Percentiles rank a stretch among this genome's conserved stretches.
Conservation (phyloP, 2,329 filamentous ascomycete genomes). For the Bipolaris sorokiniana region DNA sequence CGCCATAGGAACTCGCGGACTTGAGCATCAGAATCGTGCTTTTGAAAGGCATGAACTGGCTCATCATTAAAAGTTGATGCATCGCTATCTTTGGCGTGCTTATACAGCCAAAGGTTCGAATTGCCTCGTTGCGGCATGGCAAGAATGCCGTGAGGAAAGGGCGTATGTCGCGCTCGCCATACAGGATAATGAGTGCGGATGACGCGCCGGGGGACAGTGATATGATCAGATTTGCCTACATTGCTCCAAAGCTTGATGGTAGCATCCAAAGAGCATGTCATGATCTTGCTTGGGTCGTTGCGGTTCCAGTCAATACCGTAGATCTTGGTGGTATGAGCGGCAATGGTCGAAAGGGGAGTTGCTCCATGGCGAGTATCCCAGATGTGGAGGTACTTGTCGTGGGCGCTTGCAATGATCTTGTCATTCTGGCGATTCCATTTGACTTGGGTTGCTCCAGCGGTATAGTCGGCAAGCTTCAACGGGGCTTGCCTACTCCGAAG, state of each 20-base stretch:
- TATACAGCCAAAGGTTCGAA: slow-evolving; percentile 83
- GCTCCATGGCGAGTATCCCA: slow-evolving; percentile 87
- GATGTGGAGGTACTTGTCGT: slow-evolving; percentile 84
- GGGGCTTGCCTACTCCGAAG: slow-evolving; percentile 61
- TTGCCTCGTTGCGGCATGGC: slow-evolving; percentile 93
- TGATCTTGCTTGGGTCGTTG: slow-evolving; percentile 71
- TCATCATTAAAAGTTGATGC: slow-evolving; percentile 33
- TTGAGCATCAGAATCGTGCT: slow-evolving; percentile 61
- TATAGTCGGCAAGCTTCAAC: slow-evolving; percentile 80
- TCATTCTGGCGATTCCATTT: slow-evolving; percentile 90
- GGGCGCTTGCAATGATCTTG: slow-evolving; percentile 87
- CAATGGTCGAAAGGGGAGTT: slow-evolving; percentile 79
- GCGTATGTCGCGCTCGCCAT: slow-evolving; percentile 89
- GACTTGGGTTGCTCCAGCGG: slow-evolving; percentile 90
- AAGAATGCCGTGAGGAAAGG: slow-evolving; percentile 83
- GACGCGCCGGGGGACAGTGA: slow-evolving; percentile 57
- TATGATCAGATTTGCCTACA: slow-evolving; percentile 59
- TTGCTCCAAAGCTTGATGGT: slow-evolving; percentile 96
- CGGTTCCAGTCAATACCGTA: slow-evolving; percentile 96
- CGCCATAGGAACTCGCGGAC: slow-evolving; percentile 95
- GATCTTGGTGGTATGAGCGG: slow-evolving; percentile 89
- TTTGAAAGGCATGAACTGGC: slow-evolving; percentile 57
- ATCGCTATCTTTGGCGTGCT: slow-evolving; percentile 60
- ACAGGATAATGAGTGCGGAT: slow-evolving; percentile 86
- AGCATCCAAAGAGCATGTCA: slow-evolving; percentile 89